Percentiles rank a stretch among this genome's conserved stretches.
phyloP scores from a whole-genome alignment of 495 filamentous ascomycete species.

The Parathielavia appendiculata region DNA sequence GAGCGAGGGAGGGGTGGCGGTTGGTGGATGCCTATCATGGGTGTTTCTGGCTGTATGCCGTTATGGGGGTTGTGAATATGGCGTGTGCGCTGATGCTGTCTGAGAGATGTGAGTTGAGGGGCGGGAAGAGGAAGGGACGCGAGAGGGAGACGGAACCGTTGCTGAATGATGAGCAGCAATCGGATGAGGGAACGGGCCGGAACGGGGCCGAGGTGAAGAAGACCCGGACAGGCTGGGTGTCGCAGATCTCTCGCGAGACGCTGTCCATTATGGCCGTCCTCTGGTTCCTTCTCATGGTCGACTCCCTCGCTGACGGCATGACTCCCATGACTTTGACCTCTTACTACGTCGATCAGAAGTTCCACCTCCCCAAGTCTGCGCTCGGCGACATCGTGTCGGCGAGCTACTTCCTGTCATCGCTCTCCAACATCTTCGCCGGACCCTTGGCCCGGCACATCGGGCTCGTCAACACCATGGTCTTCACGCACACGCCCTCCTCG shows the following conservation, averaged over 20 bases:
- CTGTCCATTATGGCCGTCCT: slow-evolving; percentile 60
- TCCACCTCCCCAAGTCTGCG: slow-evolving; percentile 60
- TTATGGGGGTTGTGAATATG: slow-evolving; percentile 37
- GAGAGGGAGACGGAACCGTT: slow-evolving; percentile 18
- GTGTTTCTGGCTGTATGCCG: slow-evolving; percentile 36
- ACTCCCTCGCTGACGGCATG: slow-evolving; percentile 75
- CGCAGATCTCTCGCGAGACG: slow-evolving; percentile 53
- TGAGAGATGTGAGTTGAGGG: slow-evolving; percentile 33
- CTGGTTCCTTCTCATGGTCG: slow-evolving; percentile 70
- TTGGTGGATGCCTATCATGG: slow-evolving; percentile 36
- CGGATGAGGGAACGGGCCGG: neutral
- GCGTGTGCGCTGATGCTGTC: slow-evolving; percentile 28
- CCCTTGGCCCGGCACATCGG: slow-evolving; percentile 73
- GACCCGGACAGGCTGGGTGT: slow-evolving; percentile 27
- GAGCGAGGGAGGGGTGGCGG: slow-evolving; percentile 31
- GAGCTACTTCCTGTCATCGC: slow-evolving; percentile 31
- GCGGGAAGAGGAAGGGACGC: slow-evolving; percentile 8
- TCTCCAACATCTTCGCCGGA: slow-evolving; percentile 64
- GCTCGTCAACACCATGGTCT: slow-evolving; percentile 57
- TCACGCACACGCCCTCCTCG: slow-evolving; percentile 44
- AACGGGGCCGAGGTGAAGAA: slow-evolving; percentile 2
- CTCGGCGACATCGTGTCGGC: slow-evolving; percentile 40
- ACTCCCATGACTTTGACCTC: slow-evolving; percentile 66
- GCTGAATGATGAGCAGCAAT: neutral
- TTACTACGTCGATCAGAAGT: slow-evolving; percentile 75